Conservation (phyloP, 129 eudicot genomes). For the Silybum marianum region DNA sequence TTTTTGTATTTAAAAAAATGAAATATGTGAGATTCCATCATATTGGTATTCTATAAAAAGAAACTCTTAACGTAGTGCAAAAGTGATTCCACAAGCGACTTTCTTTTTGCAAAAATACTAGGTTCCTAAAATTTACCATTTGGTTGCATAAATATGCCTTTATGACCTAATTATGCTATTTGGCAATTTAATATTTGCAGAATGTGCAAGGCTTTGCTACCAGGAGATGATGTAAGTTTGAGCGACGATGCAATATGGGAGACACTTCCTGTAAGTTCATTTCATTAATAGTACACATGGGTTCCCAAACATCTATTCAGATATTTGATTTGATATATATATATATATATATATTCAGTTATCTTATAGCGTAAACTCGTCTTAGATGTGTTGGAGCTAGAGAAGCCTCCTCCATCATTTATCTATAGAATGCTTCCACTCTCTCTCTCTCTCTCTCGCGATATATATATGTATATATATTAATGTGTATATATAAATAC, state of each 20-base stretch:
- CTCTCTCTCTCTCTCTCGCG: neutral
- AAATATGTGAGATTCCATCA: no score
- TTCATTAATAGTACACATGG: neutral
- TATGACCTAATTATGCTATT: neutral
- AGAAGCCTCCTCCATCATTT: neutral
- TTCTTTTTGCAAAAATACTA: no score
- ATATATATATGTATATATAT: no score
- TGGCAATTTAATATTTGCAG: constrained; percentile 30
- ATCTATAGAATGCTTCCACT: neutral
- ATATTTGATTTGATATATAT: neutral
- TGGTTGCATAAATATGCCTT: neutral
- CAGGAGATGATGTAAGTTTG: constrained; percentile 75
- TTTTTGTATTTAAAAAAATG: no score
- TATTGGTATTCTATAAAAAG: no score
- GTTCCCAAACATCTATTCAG: no score
- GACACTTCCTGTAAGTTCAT: constrained; percentile 86
- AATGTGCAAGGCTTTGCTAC: constrained; percentile 87
- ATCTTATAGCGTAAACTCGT: neutral
- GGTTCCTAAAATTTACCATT: no score
- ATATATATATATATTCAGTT: neutral
- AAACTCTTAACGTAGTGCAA: no score
- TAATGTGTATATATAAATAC: neutral
- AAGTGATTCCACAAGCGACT: no score
- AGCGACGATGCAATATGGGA: constrained; percentile 93
- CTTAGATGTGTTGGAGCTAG: neutral